Base-by-base conservation (phyloP, 345 rosid species). In the Moricandia arvensis region DNA sequence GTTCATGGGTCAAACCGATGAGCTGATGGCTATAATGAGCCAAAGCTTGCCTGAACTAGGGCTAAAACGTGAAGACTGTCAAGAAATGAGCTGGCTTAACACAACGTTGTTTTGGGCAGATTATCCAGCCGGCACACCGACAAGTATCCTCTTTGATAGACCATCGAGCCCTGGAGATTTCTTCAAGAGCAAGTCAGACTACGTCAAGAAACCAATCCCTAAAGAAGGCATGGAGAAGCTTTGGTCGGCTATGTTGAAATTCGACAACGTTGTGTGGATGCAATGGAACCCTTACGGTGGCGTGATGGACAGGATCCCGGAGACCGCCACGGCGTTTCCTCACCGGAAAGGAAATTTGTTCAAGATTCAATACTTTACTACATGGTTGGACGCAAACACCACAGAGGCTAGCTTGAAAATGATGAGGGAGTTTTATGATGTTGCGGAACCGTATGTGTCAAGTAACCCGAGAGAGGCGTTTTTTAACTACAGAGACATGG, bases 251-350 rank as follows among this genome's bases (percentile, higher is more conserved):
- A 67, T 57, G 45, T 53, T 87, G 24, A 76, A 71, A 16, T 68
- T 82, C 38, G 82, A 71, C 16, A 55, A 21, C 7, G 5, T 31
- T 67, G 79, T 84, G 35, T 68, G 81, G n/a, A 29, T 90, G 87
- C 24, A 82, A 80, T 79, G 82, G 31, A 87, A 84, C 69, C 80
- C 93, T 0, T 89, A 89, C 7, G 95, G 96, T 0, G 93, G 96
- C 1, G 79, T 31, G 79, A 89, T 91, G 93, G 72, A 61, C 15
- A 63, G 83, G 0, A 86, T 88, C 60, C 58, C 82, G 0, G 71
- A 74, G 0, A 76, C 78, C 0, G 86, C 77, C 0, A 76, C 89
- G 4, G 87, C 93, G 0, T 87, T 85, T n/a, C 92, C 97, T 0
- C 97, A 92, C 6, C 73, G 93, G 21, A 80, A 92, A 47, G 90